A percentile compares a stretch with the other conserved stretches of the same genome.
Evolutionary conservation across 306 rosid species (phyloP).

Genomic region (Cotoneaster glaucophyllus): DNA sequence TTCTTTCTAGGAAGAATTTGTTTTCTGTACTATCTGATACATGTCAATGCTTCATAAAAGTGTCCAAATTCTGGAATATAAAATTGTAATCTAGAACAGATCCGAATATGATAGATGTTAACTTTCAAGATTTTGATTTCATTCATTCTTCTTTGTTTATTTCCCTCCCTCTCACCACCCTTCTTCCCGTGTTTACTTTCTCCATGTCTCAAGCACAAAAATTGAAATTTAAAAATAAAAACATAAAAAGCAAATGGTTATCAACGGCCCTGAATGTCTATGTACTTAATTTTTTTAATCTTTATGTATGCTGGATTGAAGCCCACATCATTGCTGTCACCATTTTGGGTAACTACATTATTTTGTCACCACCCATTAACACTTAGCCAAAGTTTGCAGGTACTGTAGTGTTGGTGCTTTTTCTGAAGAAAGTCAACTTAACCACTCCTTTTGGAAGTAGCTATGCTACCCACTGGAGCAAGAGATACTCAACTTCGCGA

Average conservation of each 20-base stretch:
- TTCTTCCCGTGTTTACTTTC: too few relatives aligned
- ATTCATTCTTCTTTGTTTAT: too few relatives aligned
- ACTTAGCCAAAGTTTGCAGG: conserved; percentile 47
- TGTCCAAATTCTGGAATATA: neutral
- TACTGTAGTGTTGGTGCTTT: conserved; percentile 28
- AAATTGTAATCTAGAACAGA: neutral
- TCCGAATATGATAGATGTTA: neutral
- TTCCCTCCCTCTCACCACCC: too few relatives aligned
- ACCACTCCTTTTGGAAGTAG: conserved; percentile 45
- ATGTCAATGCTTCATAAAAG: neutral
- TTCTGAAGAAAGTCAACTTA: conserved; percentile 41
- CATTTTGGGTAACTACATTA: neutral
- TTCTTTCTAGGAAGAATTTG: neutral
- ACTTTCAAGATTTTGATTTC: neutral
- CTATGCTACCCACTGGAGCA: conserved; percentile 94
- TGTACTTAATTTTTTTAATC: neutral
- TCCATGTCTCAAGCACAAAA: too few relatives aligned
- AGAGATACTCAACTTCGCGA: conserved; percentile 89
- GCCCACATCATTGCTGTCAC: neutral
- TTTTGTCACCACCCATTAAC: conserved; percentile 14
- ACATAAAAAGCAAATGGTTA: neutral
- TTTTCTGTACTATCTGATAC: neutral
- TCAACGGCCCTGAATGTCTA: neutral
- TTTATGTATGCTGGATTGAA: neutral
- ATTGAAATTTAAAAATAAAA: neutral